A percentile compares a stretch with the other conserved stretches of the same genome.
These are phyloP conservation scores for Arthroderma sp. DNA, from an alignment of 2,329 filamentous ascomycete species.

Conservation along the genomic window DNA sequence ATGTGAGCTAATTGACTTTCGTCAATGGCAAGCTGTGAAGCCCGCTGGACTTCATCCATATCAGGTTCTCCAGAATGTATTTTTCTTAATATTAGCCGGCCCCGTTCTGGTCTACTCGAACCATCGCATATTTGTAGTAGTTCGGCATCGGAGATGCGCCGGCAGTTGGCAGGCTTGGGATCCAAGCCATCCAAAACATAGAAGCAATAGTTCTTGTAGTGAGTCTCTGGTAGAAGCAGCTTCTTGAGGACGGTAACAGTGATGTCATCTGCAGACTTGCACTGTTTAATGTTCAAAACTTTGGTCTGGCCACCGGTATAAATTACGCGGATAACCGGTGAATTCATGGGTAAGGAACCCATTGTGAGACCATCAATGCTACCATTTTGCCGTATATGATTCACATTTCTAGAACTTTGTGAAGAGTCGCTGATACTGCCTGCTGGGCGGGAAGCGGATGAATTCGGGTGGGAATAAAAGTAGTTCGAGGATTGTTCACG, in stretches of 20 bases:
- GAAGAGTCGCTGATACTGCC: constrained; percentile 51
- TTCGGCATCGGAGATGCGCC: constrained; percentile 73
- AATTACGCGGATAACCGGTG: constrained; percentile 84
- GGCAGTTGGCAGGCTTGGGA: constrained; percentile 65
- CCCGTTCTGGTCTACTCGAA: constrained; percentile 69
- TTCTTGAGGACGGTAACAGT: constrained; percentile 82
- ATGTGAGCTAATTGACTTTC: constrained; percentile 64
- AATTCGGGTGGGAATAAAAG: constrained; percentile 32
- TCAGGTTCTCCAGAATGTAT: constrained; percentile 88
- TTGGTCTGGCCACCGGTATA: constrained; percentile 84
- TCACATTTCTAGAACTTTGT: constrained; percentile 49
- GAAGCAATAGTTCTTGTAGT: constrained; percentile 93
- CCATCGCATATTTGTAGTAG: constrained; percentile 86
- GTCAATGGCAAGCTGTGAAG: constrained; percentile 78
- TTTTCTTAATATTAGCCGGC: constrained; percentile 77
- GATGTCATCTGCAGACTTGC: constrained; percentile 82
- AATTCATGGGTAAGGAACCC: constrained; percentile 70
- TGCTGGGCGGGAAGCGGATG: constrained; percentile 42
- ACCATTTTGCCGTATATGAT: constrained; percentile 65
- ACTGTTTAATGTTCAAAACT: constrained; percentile 84
- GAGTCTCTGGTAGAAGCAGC: constrained; percentile 74
- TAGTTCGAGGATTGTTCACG: constrained; percentile 40
- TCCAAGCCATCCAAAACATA: constrained; percentile 81
- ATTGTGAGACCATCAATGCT: constrained; percentile 79
- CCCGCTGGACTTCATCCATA: constrained; percentile 69